Evolutionary conservation across 1,284 basidiomycete species (phyloP).

Genomic region (Cutaneotrichosporon cyanovorans): DNA sequence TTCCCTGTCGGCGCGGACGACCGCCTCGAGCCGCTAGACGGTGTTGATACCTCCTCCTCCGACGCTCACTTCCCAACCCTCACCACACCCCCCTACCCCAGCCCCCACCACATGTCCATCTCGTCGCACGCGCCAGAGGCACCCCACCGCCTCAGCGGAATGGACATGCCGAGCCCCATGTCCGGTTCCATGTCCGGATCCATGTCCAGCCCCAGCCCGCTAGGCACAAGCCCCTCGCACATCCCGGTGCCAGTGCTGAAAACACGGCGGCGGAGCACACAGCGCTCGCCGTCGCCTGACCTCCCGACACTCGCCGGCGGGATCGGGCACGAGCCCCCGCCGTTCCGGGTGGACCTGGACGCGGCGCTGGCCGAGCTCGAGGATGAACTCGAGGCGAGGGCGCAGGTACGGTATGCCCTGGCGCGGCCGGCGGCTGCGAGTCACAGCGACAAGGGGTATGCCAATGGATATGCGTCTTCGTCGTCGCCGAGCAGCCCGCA

Average conservation of each 20-base stretch:
- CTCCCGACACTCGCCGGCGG: constrained; percentile 5
- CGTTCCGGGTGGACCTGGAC: constrained; percentile 18
- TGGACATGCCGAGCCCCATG: neutral
- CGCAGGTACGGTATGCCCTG: constrained; percentile 9
- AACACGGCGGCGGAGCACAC: constrained; percentile 4
- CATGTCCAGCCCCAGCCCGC: too few species aligned
- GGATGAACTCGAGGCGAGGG: constrained; percentile 17
- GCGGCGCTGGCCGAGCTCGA: constrained; percentile 17
- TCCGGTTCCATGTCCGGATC: too few species aligned
- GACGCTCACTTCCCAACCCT: too few species aligned
- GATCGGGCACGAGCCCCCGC: constrained; percentile 10
- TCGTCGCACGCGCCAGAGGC: constrained; percentile 11
- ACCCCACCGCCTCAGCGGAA: constrained; percentile 4
- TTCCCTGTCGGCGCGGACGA: too few species aligned
- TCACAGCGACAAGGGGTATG: neutral
- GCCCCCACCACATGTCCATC: constrained; percentile 5
- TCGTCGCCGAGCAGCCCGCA: neutral
- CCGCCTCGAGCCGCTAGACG: constrained; percentile 4
- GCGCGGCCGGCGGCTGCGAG: constrained; percentile 4
- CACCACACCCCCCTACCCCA: neutral
- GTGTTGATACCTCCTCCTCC: neutral
- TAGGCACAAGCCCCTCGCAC: constrained; percentile 4
- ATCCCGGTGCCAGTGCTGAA: constrained; percentile 17
- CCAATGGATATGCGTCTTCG: neutral
- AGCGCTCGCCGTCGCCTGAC: constrained; percentile 13